phyloP scores from a whole-genome alignment of 2,329 filamentous ascomycete genomes.

The Ophiosphaerella narmari region DNA sequence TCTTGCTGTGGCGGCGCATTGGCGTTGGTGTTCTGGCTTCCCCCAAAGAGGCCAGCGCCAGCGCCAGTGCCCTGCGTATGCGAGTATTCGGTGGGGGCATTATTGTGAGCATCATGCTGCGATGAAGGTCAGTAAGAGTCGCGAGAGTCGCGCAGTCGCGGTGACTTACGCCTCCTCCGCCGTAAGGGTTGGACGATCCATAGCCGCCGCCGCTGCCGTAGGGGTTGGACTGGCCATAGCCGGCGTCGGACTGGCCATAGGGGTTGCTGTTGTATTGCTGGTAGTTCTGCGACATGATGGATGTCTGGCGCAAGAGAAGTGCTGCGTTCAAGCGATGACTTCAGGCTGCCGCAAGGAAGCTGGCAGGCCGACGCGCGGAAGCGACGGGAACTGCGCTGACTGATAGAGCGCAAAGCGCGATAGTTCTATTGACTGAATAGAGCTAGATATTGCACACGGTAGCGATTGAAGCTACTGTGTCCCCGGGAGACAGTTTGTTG shows the following conservation, averaged over 20 bases:
- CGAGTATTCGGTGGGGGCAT: slow-evolving; percentile 43
- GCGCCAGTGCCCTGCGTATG: slow-evolving; percentile 6
- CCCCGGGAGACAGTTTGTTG: too few species aligned
- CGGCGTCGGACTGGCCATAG: slow-evolving; percentile 57
- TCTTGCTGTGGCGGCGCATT: slow-evolving; percentile 16
- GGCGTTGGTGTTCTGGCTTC: slow-evolving; percentile 19
- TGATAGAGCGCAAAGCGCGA: slow-evolving; percentile 12
- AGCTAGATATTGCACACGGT: slow-evolving; percentile 3
- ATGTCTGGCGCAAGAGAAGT: slow-evolving; percentile 8
- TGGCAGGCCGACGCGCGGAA: slow-evolving; percentile 30
- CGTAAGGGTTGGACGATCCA: slow-evolving; percentile 37
- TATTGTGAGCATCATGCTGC: slow-evolving; percentile 30
- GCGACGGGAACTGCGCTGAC: slow-evolving; percentile 29
- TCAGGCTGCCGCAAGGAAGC: slow-evolving; percentile 26
- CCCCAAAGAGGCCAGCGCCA: slow-evolving; percentile 10
- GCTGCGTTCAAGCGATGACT: slow-evolving; percentile 13
- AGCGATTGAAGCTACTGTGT: too few species aligned
- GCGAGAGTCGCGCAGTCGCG: slow-evolving; percentile 9
- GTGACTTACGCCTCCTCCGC: slow-evolving; percentile 31
- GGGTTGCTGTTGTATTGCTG: slow-evolving; percentile 64
- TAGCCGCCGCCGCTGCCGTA: slow-evolving; percentile 43
- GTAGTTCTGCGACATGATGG: slow-evolving; percentile 52
- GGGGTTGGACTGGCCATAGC: slow-evolving; percentile 40
- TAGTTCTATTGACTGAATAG: slow-evolving; percentile 2
- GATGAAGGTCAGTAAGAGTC: slow-evolving; percentile 11